Base-by-base conservation (phyloP, 352 stramenopile species). In the Globisporangium cystogenes region DNA sequence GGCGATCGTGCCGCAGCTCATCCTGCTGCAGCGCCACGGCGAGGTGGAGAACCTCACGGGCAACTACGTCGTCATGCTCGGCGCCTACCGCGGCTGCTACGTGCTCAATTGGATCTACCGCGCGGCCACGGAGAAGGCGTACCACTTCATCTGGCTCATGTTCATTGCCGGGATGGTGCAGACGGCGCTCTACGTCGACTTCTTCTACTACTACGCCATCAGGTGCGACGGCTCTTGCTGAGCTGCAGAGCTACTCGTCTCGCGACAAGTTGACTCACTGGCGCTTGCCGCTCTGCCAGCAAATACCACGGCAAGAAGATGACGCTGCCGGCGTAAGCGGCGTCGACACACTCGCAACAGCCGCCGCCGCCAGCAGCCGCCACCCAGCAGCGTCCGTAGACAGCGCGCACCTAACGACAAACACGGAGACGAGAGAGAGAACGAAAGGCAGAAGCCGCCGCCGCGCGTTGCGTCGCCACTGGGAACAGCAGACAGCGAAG, bases 31-130 rank as follows among this genome's bases (percentile, higher is more conserved):
- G 76, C 90, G 96, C 35, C 98, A 98, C 59, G 85, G 95, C 47
- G 96, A 99, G 72, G 95, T 99, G 8, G 96, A 99, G 74, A 99
- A 99, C 77, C 84, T 99, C 55, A 99, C 96, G 45, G 90, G 95
- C 48, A 98, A 99, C 74, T 99, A 99, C 72, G 96, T 99, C 48
- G 97, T 99, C 64, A 90, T 99, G 61, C 95, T 99, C 51, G 96
- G 97, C 50, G 78, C 89, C 45, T 99, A 99, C 72, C 90, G 97
- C 47, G 93, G 80, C 20, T 93, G 98, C 51, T 99, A 99, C 78
- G 97, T 99, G 62, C 68, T 99, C 24, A 99, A 99, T 76, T 99
- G 97, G 97, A 96, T 99, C 59, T 99, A 98, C 59, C 86, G 97
- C 43, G 92, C 95, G 14, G 93, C 97, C 42, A 96, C 87, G 1